Evolutionary conservation across 495 filamentous ascomycete genomes (phyloP).

Genomic region (Talaromyces stipitatus): DNA sequence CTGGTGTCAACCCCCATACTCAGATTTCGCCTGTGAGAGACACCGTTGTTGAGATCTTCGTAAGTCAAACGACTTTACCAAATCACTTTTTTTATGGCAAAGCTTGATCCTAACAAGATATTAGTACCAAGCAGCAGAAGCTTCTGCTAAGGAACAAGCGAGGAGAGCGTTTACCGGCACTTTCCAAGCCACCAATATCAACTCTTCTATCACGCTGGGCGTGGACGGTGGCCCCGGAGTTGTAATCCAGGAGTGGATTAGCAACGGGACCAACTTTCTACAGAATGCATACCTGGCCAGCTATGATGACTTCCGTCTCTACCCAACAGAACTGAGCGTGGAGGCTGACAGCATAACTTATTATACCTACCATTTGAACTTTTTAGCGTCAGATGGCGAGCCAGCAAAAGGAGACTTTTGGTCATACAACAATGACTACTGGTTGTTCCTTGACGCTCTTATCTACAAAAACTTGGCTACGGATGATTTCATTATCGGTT

Average conservation of each 20-base stretch:
- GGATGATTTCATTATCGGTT: background rate
- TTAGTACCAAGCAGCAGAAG: constrained; percentile 16
- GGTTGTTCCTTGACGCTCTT: background rate
- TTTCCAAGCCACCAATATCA: constrained; percentile 23
- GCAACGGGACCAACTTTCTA: constrained; percentile 32
- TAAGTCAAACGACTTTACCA: background rate
- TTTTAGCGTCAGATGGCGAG: background rate
- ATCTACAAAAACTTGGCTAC: background rate
- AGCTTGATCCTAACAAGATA: background rate
- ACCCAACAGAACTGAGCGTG: background rate
- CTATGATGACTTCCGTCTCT: background rate
- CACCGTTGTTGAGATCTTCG: background rate
- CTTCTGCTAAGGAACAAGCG: constrained; percentile 35
- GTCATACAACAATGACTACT: background rate
- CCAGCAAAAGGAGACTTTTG: background rate
- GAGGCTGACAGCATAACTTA: background rate
- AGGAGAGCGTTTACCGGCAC: constrained; percentile 25
- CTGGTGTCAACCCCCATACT: constrained; percentile 21
- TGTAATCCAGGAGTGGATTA: constrained; percentile 36
- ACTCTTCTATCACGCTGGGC: constrained; percentile 34
- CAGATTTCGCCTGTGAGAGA: constrained; percentile 30
- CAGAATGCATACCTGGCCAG: background rate
- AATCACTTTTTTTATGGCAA: background rate
- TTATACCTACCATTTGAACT: constrained; percentile 2
- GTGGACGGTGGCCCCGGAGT: constrained; percentile 39